Percentiles rank a stretch among this genome's conserved stretches.
Evolutionary conservation across 2,329 filamentous ascomycete species (phyloP).

Genomic region (Pseudocercospora fuligena): DNA sequence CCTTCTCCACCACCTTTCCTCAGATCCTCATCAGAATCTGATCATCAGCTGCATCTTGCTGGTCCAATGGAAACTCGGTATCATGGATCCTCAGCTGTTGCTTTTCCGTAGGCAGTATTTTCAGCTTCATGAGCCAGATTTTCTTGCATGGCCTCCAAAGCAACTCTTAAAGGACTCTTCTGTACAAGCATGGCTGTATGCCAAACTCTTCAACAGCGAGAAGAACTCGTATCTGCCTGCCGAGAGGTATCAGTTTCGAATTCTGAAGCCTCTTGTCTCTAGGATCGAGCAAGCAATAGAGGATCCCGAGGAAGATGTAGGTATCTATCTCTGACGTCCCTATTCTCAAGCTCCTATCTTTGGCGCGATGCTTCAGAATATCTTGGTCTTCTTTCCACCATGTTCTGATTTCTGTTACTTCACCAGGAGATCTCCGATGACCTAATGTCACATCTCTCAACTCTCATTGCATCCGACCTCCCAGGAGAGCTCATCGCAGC

Average conservation of each 20-base stretch:
- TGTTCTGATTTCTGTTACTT: constrained; percentile 31
- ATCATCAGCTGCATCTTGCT: neutral
- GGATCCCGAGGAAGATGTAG: constrained; percentile 87
- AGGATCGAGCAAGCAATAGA: constrained; percentile 75
- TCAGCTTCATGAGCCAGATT: constrained; percentile 68
- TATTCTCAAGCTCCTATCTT: constrained; percentile 6
- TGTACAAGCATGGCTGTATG: constrained; percentile 70
- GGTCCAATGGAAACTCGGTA: neutral
- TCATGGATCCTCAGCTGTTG: constrained; percentile 43
- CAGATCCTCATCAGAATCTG: neutral
- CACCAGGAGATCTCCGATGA: constrained; percentile 80
- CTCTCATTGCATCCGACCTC: constrained; percentile 66
- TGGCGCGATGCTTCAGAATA: neutral
- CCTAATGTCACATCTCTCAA: constrained; percentile 71
- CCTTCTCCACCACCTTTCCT: neutral
- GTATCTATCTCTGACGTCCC: constrained; percentile 44
- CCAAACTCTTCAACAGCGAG: constrained; percentile 67
- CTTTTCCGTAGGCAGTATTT: constrained; percentile 75
- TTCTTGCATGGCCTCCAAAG: constrained; percentile 67
- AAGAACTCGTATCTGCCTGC: constrained; percentile 65
- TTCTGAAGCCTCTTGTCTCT: constrained; percentile 73
- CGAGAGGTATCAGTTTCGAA: constrained; percentile 69
- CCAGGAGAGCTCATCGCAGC: constrained; percentile 68
- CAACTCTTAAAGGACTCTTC: constrained; percentile 62
- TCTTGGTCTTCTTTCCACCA: constrained; percentile 27